A percentile compares a stretch with the other conserved stretches of the same genome.
phyloP scores from a whole-genome alignment of 352 stramenopile genomes.

The Phytophthora tubulina region DNA sequence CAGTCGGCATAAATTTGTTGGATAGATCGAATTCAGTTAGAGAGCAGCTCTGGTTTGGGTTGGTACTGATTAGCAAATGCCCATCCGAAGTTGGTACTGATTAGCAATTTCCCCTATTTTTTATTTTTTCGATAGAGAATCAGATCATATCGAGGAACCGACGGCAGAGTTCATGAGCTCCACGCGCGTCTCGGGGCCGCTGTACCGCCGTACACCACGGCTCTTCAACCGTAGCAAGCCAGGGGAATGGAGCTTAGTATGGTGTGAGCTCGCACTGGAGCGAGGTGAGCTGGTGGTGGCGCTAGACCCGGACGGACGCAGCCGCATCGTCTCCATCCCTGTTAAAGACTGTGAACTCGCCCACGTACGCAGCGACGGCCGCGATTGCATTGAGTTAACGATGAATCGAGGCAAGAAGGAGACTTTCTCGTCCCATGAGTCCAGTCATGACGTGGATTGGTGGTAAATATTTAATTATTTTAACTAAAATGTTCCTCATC shows the following conservation, averaged over 20 bases:
- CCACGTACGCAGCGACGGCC: constrained; percentile 83
- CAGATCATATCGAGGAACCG: constrained; percentile 5
- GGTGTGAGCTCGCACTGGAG: constrained; percentile 73
- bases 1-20: too few relatives aligned
- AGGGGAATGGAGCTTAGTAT: constrained; percentile 84
- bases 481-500: neutral
- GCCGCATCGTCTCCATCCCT: constrained; percentile 62
- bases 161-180: neutral
- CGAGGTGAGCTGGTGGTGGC: constrained; percentile 76
- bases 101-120: neutral
- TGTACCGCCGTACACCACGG: constrained; percentile 77
- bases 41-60: too few relatives aligned
- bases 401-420: constrained; percentile 79
- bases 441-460: constrained; percentile 89
- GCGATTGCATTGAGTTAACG: constrained; percentile 85
- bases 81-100: too few relatives aligned
- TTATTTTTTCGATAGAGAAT: constrained; percentile 1
- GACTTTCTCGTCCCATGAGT: constrained; percentile 85
- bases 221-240: constrained; percentile 78
- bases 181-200: constrained; percentile 75
- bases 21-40: too few relatives aligned
- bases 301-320: constrained; percentile 65
- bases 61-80: too few relatives aligned
- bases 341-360: constrained; percentile 78
- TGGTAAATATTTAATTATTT: constrained; percentile 53